Percentiles rank a stretch among this genome's conserved stretches.
Evolutionary conservation across 1,284 basidiomycete species (phyloP).

Genomic region (Stereum hirsutum): DNA sequence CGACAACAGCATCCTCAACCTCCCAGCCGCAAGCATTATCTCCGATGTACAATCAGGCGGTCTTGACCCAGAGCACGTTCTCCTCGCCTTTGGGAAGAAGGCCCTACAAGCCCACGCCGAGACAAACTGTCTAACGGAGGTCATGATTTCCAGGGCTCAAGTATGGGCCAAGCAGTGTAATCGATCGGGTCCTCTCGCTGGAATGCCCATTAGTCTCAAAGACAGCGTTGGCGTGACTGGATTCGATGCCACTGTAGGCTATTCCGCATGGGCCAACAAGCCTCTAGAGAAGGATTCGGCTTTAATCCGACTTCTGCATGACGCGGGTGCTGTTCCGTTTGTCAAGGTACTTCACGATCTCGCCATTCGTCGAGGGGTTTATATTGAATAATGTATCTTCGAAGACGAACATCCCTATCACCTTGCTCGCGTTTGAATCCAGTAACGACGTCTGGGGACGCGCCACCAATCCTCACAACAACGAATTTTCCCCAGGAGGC

Average conservation of each 20-base stretch:
- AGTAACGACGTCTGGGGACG: slow-evolving; percentile 61
- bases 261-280: slow-evolving; percentile 36
- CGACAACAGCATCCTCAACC: slow-evolving; percentile 31
- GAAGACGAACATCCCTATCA: slow-evolving; percentile 66
- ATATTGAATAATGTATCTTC: too few relatives aligned
- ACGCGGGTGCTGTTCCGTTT: slow-evolving; percentile 67
- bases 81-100: slow-evolving; percentile 41
- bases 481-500: slow-evolving; percentile 52
- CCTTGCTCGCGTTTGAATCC: slow-evolving; percentile 70
- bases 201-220: slow-evolving; percentile 39
- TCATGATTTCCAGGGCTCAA: slow-evolving; percentile 38
- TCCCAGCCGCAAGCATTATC: slow-evolving; percentile 31
- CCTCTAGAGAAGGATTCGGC: slow-evolving; percentile 26
- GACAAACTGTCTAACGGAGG: slow-evolving; percentile 51
- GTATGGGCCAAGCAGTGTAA: slow-evolving; percentile 27
- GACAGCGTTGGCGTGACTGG: slow-evolving; percentile 41
- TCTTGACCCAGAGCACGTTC: slow-evolving; percentile 29
- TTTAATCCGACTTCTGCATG: slow-evolving; percentile 50
- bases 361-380: too few relatives aligned
- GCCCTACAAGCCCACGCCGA: slow-evolving; percentile 40
- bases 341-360: too few relatives aligned
- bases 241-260: slow-evolving; percentile 54
- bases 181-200: slow-evolving; percentile 33
- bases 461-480: slow-evolving; percentile 58
- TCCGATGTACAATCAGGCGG: slow-evolving; percentile 28